These are phyloP conservation scores for Phytophthora hibernalis DNA, from an alignment of 352 stramenopile species.

Conservation along the genomic window DNA sequence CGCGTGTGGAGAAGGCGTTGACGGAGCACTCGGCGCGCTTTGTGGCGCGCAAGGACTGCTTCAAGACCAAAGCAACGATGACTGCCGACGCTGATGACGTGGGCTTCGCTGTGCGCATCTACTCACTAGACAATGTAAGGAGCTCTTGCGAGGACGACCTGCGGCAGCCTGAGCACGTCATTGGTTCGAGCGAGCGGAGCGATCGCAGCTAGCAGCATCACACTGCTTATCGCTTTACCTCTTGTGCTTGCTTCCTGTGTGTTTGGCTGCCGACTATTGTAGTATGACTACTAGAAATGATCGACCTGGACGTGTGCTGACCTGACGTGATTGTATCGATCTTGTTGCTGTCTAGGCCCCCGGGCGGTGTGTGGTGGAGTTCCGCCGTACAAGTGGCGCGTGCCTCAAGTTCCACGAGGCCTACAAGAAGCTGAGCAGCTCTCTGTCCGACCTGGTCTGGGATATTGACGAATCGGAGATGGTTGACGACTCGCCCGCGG, in stretches of 20 bases:
- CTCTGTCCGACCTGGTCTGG: slow-evolving; percentile 65
- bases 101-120: slow-evolving; percentile 67
- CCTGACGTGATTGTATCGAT: slow-evolving; percentile 32
- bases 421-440: slow-evolving; percentile 70
- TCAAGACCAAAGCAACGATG: slow-evolving; percentile 81
- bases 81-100: slow-evolving; percentile 54
- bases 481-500: slow-evolving; percentile 40
- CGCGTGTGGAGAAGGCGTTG: slow-evolving; percentile 61
- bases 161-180: slow-evolving; percentile 26
- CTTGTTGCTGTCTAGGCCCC: slow-evolving; percentile 44
- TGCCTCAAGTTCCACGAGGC: slow-evolving; percentile 79
- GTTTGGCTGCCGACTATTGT: slow-evolving; percentile 31
- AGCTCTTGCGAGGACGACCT: slow-evolving; percentile 22
- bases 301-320: slow-evolving; percentile 30
- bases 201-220: slow-evolving; percentile 33
- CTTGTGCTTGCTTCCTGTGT: slow-evolving; percentile 35
- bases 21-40: slow-evolving; percentile 55
- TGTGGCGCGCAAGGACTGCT: slow-evolving; percentile 64
- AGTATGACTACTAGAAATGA: slow-evolving; percentile 24
- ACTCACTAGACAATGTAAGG: slow-evolving; percentile 78
- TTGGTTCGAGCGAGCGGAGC: slow-evolving; percentile 31
- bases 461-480: slow-evolving; percentile 42
- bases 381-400: slow-evolving; percentile 71
- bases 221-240: slow-evolving; percentile 33
- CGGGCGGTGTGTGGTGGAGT: slow-evolving; percentile 72